Evolutionary conservation across 305 asterid genomes (phyloP), one percentile per base, ranked within the genome.

Genomic region (Fraxinus floribunda): DNA sequence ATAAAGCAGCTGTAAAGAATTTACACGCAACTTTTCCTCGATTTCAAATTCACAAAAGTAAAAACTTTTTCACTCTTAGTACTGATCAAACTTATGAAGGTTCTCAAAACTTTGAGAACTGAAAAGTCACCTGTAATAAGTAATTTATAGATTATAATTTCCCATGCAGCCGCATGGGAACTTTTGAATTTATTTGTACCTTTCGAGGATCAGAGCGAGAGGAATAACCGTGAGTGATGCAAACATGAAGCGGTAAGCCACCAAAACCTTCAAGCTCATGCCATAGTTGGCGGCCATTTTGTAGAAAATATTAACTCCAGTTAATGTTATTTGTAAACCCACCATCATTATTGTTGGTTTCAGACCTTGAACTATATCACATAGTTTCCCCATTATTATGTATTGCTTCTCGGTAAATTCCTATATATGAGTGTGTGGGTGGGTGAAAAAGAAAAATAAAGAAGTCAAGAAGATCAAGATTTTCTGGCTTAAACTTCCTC

Each of bases 241-340:
- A 70, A 94, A 89, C 41, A 91, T 30, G 86, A 86, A 91, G n/a
- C 98, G 91, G 29, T 94, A 94, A 1, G 97, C 93, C 22, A 93
- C 88, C 79, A 94, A 44, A n/a, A 94, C 83, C 75, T 81, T 85
- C 78, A 94, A 70, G 75, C 88, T 91, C 80, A 88, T 83, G 8
- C 95, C 93, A 62, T 70, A n/a, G 44, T 70, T 86, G 0, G 90
- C 88, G 3, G 92, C 96, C 81, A 94, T 18, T 84, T 94, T 94
- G 84, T 90, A 92, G 57, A 89, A 52, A 0, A 92, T 62, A 11
- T 55, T 87, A 3, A 93, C 91, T 2, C 89, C 95, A 4, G 93
- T 68, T 9, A 84, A 18, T 5, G 81, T 80, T 30, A 89, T 2
- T 62, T 91, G 97, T 32, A 88, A 89, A 3, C 44, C 6, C 73